A percentile compares a stretch with the other conserved stretches of the same genome.
Evolutionary conservation across 352 stramenopile species (phyloP).

Genomic region (Globisporangium rhizosaccharum): DNA sequence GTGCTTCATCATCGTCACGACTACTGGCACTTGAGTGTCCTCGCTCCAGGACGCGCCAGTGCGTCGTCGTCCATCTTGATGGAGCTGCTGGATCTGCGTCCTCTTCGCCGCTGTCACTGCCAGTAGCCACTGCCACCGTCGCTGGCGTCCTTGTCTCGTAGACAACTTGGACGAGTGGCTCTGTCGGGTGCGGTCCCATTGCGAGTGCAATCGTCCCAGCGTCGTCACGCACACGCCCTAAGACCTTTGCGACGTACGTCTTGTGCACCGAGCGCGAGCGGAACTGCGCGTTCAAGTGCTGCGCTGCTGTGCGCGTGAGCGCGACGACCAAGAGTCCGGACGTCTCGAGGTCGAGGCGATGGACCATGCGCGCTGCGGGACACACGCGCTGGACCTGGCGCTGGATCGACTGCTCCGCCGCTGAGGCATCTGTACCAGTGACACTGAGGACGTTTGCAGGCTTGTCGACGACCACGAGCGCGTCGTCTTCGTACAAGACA

Average conservation of each 20-base stretch:
- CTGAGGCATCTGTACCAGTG: constrained; percentile 26
- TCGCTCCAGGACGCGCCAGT: constrained; percentile 14
- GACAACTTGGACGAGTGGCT: constrained; percentile 47
- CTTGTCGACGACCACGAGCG: too few relatives aligned
- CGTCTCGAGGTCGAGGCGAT: constrained; percentile 75
- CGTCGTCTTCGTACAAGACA: too few relatives aligned
- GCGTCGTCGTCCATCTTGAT: constrained; percentile 15
- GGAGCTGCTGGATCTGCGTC: background rate
- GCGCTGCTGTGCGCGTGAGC: constrained; percentile 46
- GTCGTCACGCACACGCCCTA: constrained; percentile 27
- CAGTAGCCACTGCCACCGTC: too few relatives aligned
- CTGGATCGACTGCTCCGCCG: constrained; percentile 37
- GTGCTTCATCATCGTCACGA: too few relatives aligned
- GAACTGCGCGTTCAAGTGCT: constrained; percentile 66
- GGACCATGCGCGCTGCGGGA: constrained; percentile 59
- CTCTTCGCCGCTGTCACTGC: background rate
- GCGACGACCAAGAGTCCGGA: constrained; percentile 69
- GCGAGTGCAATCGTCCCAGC: constrained; percentile 27
- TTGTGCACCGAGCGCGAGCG: constrained; percentile 51
- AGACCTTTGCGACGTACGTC: constrained; percentile 49
- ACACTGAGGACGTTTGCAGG: constrained; percentile 39
- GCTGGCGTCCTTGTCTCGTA: constrained; percentile 10
- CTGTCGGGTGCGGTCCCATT: constrained; percentile 45
- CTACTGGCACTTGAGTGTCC: background rate
- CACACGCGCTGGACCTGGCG: constrained; percentile 33